Evolutionary conservation across 208 protist genomes (phyloP).

Genomic region (Plasmodiophora brassicae): DNA sequence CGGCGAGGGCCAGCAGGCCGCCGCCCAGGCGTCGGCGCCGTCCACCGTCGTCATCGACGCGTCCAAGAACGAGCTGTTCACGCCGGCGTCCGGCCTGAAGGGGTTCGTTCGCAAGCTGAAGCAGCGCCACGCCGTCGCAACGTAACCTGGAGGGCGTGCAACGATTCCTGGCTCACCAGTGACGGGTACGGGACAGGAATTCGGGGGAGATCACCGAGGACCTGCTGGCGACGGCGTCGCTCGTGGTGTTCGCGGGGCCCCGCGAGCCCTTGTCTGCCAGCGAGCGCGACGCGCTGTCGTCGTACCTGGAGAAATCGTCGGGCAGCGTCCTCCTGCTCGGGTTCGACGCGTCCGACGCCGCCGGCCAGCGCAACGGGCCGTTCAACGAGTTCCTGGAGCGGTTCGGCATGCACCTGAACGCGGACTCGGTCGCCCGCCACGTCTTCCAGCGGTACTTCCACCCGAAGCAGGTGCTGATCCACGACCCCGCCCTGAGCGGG

Average conservation of each 20-base stretch:
- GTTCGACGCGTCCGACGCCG: not conserved
- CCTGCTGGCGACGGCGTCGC: not conserved
- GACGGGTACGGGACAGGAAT: not conserved
- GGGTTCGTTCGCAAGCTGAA: not conserved
- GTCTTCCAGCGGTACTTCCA: conserved; percentile 8
- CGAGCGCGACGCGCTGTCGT: not conserved
- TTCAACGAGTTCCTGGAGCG: conserved; percentile 12
- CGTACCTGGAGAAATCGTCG: not conserved
- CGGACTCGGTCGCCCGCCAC: not conserved
- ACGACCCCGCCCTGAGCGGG: not conserved
- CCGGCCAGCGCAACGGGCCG: not conserved
- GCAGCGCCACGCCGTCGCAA: not conserved
- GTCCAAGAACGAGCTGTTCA: conserved; percentile 16
- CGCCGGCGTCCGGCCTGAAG: not conserved
- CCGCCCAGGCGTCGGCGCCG: too few species aligned
- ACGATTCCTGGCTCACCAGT: not conserved
- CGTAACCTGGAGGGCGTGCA: not conserved
- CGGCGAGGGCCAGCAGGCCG: too few species aligned
- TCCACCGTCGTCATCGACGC: not conserved
- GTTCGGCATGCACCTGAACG: not conserved
- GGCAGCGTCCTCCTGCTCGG: not conserved
- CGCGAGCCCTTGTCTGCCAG: not conserved
- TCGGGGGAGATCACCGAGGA: not conserved
- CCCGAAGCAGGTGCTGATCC: conserved; percentile 26
- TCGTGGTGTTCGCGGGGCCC: not conserved